Conservation (phyloP, 352 stramenopile genomes). For the Phytopythium kandeliae region DNA sequence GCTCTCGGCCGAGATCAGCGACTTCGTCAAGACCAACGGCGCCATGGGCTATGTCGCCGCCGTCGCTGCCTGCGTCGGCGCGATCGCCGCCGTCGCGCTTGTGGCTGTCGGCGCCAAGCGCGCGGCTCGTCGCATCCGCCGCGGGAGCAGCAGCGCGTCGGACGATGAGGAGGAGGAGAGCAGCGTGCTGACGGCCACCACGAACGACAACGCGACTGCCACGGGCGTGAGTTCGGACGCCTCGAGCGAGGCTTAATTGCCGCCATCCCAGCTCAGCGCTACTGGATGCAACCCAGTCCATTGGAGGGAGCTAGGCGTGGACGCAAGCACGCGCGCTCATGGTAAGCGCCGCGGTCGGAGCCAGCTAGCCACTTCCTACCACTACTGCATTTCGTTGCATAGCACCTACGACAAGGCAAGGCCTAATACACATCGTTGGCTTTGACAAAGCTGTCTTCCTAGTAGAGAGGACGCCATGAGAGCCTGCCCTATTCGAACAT, state of each 20-base stretch:
- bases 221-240: constrained; percentile 3
- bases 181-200: constrained; percentile 1
- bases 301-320: not conserved
- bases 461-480: no score
- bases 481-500: no score
- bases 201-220: not conserved
- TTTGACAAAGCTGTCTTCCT: no score
- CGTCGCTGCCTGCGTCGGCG: constrained; percentile 2
- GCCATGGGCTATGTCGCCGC: not conserved
- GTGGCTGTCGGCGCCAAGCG: constrained; percentile 1
- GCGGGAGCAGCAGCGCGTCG: constrained; percentile 1
- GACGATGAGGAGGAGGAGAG: constrained; percentile 4
- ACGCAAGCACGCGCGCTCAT: constrained; percentile 3
- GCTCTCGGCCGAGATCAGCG: not conserved
- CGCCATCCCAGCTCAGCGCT: not conserved
- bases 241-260: not conserved
- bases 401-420: not conserved
- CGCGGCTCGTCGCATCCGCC: not conserved
- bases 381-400: constrained; percentile 1
- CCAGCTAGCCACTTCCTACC: not conserved
- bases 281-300: not conserved
- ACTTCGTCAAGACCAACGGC: not conserved
- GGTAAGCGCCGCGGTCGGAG: not conserved
- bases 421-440: no score
- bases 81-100: not conserved